Percentiles rank a stretch among this genome's conserved stretches.
These are phyloP conservation scores for Dioscorea dumetorum DNA, from an alignment of 106 monocot genomes.

Conservation along the genomic window DNA sequence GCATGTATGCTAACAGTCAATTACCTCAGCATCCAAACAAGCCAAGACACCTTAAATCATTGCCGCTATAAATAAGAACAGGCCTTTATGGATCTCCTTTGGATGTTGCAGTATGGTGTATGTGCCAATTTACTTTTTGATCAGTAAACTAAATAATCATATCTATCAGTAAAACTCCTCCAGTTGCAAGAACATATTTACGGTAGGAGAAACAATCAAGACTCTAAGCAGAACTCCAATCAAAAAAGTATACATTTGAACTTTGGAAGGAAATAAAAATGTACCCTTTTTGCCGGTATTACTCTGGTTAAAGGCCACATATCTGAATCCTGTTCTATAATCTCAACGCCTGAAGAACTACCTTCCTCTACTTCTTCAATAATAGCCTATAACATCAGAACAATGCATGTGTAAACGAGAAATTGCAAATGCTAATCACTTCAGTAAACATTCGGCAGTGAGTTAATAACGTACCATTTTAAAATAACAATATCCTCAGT, in stretches of 20 bases:
- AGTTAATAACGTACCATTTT: too few species aligned
- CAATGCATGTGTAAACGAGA: too few species aligned
- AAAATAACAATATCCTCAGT: too few species aligned
- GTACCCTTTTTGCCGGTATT: not conserved
- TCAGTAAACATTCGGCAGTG: too few species aligned
- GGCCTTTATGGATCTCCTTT: too few species aligned
- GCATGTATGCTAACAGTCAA: too few species aligned
- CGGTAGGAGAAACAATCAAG: not conserved
- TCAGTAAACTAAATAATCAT: not conserved
- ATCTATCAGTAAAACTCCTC: not conserved
- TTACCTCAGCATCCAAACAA: too few species aligned
- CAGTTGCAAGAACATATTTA: not conserved
- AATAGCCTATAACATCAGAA: not conserved
- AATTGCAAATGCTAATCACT: too few species aligned
- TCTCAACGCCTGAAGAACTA: not conserved
- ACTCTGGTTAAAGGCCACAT: not conserved
- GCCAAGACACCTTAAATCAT: too few species aligned
- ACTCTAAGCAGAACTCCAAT: not conserved
- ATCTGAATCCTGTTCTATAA: not conserved
- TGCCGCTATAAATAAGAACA: too few species aligned
- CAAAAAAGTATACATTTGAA: not conserved
- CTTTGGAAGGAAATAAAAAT: not conserved
- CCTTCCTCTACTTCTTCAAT: not conserved
- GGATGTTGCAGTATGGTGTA: too few species aligned
- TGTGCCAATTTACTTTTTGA: too few species aligned